Base-by-base conservation (phyloP, 1,284 basidiomycete species). In the Sporisorium sorghi region DNA sequence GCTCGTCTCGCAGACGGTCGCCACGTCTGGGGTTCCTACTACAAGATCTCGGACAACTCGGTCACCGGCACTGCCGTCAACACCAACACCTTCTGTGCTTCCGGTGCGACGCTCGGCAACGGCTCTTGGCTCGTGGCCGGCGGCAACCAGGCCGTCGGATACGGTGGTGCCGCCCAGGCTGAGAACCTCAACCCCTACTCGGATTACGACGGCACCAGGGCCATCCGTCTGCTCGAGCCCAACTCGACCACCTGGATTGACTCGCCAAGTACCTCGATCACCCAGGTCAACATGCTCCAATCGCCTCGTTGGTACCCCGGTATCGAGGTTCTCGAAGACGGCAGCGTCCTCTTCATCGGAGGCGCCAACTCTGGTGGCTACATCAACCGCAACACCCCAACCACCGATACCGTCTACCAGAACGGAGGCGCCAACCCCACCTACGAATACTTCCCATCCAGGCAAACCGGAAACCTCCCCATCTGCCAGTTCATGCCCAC, bases 31-130 rank as follows among this genome's bases (percentile, higher is more conserved):
- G 80, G 78, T 21, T 69, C 80, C 14, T 72, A 82, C 61, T 73
- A 80, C 48, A 69, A 68, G 19, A 58, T 83, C 17, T 42, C 55
- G 28, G 78, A 80, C 58, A 81, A 82, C 58, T 64, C 68, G 3
- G 76, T 75, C 57, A 67, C 73, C 4, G 74, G 77, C 12, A 58
- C 82, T 8, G 76, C 81, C 28, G 80, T 85, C 12, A 63, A 64
- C 9, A 83, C 84, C 43, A 86, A 86, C 67, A 79, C 85, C 10
- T 86, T 86, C 71, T 86, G 85, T 60, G 85, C 85, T 3, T 77
- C 82, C 12, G 85, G 85, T 14, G 70, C 73, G 10, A 77, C 74
- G 11, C 69, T 85, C n/a, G 83, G 80, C n/a, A 84, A 85, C 49
- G 85, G 85, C 11, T 74, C 79, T 8, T 85, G 83, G 80, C 48